Base-by-base conservation (phyloP, 768 basidiomycete species). In the Grammothele lineata region DNA sequence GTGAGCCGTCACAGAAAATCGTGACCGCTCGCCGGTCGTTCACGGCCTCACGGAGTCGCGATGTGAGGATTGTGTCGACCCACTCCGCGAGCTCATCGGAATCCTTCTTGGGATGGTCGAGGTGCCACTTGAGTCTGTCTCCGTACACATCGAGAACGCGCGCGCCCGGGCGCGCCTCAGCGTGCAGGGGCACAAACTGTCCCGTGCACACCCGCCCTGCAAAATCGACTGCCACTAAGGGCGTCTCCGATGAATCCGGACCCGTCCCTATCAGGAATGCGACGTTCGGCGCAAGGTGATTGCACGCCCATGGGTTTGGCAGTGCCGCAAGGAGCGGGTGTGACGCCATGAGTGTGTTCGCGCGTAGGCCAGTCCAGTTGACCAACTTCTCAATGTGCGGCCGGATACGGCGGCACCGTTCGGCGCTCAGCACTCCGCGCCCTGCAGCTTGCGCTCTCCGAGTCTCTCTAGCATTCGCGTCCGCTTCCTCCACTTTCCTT, bases 191-290 rank as follows among this genome's bases (percentile, higher is more conserved):
- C 3, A 11, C 43, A 25, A 45, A 45, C 22, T 32, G 25, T 18
- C 36, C 33, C 15, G 42, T 43, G 42, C 42, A 43, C 15, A 43
- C 42, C 4, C 22, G 19, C n/a, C 42, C 42, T 2, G 42, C 42
- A 11, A 43, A 43, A 22, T 43, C n/a, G n/a, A n/a, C n/a, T n/a
- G n/a, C n/a, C n/a, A n/a, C n/a, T n/a, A n/a, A n/a, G n/a, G n/a
- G n/a, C n/a, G n/a, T n/a, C n/a, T n/a, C n/a, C n/a, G n/a, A n/a
- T n/a, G n/a, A n/a, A n/a, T n/a, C n/a, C n/a, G 32, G 32, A 12
- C 32, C 32, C 3, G 40, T 39, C 9, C 37, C 40, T 25, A 40
- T 26, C 7, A 25, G 40, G 40, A 40, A 40, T 2, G 40, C 40
- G 5, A 40, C 12, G 24, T 40, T 25, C 14, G 40, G 40, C 4